Evolutionary conservation across 257 asterid species (phyloP), one percentile per base, ranked within the genome.

Genomic region (Eustoma russellianum): DNA sequence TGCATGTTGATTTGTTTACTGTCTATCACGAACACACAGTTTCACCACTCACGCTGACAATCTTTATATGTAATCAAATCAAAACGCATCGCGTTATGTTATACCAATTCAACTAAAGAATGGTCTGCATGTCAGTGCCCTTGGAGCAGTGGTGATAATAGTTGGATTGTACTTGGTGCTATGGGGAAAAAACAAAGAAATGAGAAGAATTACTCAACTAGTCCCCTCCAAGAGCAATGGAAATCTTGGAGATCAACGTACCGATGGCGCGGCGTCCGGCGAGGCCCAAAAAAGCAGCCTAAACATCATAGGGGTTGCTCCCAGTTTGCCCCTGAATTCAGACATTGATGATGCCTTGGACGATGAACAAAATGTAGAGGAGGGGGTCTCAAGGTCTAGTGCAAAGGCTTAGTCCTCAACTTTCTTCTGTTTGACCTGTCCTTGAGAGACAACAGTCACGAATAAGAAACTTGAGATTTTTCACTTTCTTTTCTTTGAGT

Each of bases 41-140:
- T 6, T 35, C 41, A 5, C 41, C 9, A n/a, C n/a, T n/a, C n/a
- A n/a, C n/a, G n/a, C n/a, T n/a, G n/a, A n/a, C n/a, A n/a, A n/a
- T n/a, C n/a, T 24, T 1, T 24, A 1, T 24, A 24, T 24, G 3
- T 24, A 2, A 24, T 24, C 30, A 24, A 24, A 24, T 24, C 0
- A 19, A 79, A 65, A 85, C 72, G 72, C 41, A 87, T 90, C 3
- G 87, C 94, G 0, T 33, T 79, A 9, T 84, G 55, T n/a, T 81
- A 1, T 81, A 91, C 1, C 46, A 70, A 49, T 81, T 84, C 52
- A 77, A 66, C 43, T 38, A 9, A 38, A 8, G 43, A 38, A 4
- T 11, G 78, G 2, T 48, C 6, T 3, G 5, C 13, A 12, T 16
- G 11, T 13, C 52, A 48, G 52, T 5, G 12, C 17, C 2, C 30